Conservation (phyloP, 2,329 filamentous ascomycete genomes). For the Didymella lethalis region DNA sequence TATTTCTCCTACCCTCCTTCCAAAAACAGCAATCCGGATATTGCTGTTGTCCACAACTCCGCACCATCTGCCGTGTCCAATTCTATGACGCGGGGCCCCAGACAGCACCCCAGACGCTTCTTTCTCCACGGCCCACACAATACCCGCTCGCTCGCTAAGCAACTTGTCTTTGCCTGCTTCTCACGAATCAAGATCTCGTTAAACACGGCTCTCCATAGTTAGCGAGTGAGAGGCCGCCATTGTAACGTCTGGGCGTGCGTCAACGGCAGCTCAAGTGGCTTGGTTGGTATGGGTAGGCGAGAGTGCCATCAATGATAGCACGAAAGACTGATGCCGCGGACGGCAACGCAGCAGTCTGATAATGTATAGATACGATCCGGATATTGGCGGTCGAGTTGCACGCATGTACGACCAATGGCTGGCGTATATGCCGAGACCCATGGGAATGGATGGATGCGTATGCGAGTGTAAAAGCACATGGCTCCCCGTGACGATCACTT, state of each 20-base stretch:
- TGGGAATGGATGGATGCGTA: constrained; percentile 3
- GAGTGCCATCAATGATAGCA: background rate
- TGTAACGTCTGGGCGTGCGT: constrained; percentile 18
- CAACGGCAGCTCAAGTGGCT: constrained; percentile 17
- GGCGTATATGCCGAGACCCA: background rate
- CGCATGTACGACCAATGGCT: background rate
- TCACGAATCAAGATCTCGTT: constrained; percentile 11
- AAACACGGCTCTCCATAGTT: background rate
- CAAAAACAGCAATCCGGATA: constrained; percentile 11
- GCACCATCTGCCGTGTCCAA: constrained; percentile 8
- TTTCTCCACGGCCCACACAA: constrained; percentile 2
- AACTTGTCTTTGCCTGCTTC: constrained; percentile 10
- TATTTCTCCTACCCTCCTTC: constrained; percentile 1
- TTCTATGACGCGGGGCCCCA: constrained; percentile 19
- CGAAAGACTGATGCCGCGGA: background rate
- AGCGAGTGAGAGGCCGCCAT: constrained; percentile 8
- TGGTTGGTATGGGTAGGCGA: constrained; percentile 5
- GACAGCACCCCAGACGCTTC: constrained; percentile 14
- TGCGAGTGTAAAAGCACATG: constrained; percentile 3
- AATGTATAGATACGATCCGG: background rate
- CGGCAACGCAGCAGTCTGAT: background rate
- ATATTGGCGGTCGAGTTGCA: background rate
- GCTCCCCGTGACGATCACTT: constrained; percentile 3
- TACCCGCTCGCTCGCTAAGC: constrained; percentile 20
- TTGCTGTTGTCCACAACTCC: background rate